Conservation (phyloP, 306 rosid species). For the Vigna radiata region DNA sequence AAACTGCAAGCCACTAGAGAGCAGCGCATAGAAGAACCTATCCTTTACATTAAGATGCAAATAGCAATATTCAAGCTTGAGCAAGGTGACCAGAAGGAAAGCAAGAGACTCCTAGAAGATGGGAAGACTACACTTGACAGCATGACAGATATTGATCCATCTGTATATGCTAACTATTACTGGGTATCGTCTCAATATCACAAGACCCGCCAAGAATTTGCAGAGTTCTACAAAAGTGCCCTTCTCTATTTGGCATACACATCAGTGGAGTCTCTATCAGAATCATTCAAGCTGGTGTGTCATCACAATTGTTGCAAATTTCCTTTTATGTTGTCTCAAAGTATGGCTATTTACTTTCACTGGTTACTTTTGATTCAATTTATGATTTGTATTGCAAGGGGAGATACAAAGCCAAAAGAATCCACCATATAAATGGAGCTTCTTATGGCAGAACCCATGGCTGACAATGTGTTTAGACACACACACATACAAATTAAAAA, state of each 20-base stretch:
- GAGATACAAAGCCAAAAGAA: not conserved
- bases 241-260: slow-evolving; percentile 98
- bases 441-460: too few species aligned
- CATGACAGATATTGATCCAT: slow-evolving; percentile 99
- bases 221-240: slow-evolving; percentile 98
- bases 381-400: slow-evolving; percentile 14
- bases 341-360: not conserved
- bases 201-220: slow-evolving; percentile 89
- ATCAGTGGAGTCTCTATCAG: slow-evolving; percentile 97
- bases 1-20: slow-evolving; percentile 88
- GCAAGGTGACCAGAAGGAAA: slow-evolving; percentile 84
- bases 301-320: slow-evolving; percentile 16
- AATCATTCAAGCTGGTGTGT: slow-evolving; percentile 92
- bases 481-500: too few species aligned
- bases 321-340: not conserved
- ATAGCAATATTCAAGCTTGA: slow-evolving; percentile 86
- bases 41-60: slow-evolving; percentile 94
- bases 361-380: slow-evolving; percentile 1
- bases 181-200: slow-evolving; percentile 97
- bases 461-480: too few species aligned
- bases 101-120: slow-evolving; percentile 92
- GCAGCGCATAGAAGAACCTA: slow-evolving; percentile 93
- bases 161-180: slow-evolving; percentile 89
- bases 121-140: slow-evolving; percentile 94
- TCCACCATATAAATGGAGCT: too few species aligned